phyloP scores from a whole-genome alignment of 1,139 yeast genomes.

The Protomyces inouyei region DNA sequence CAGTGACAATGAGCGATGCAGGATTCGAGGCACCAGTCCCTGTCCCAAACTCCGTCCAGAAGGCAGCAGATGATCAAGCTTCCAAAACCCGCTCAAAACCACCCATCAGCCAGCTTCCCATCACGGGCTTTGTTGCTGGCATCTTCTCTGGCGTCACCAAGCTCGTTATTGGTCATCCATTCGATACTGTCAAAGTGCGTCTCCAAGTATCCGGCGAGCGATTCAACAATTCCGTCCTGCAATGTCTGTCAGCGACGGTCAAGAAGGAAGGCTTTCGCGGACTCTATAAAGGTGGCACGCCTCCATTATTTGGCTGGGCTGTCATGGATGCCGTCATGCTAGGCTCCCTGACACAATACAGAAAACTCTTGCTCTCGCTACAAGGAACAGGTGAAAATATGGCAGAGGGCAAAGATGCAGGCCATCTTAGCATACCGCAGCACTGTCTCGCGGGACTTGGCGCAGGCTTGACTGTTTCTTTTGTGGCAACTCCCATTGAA shows the following conservation, averaged over 20 bases:
- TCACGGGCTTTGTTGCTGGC: constrained; percentile 51
- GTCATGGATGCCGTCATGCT: constrained; percentile 74
- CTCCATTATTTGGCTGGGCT: constrained; percentile 90
- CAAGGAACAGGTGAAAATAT: constrained; percentile 49
- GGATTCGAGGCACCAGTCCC: neutral
- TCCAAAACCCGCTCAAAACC: neutral
- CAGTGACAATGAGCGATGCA: neutral
- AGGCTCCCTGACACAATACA: constrained; percentile 75
- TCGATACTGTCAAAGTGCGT: constrained; percentile 83
- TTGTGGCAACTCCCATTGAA: constrained; percentile 92
- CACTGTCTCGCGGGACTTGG: constrained; percentile 70
- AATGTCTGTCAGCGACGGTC: constrained; percentile 60
- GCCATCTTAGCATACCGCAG: constrained; percentile 64
- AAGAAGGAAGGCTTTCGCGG: constrained; percentile 58
- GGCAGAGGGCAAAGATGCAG: constrained; percentile 48
- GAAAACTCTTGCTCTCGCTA: constrained; percentile 47
- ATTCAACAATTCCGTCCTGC: constrained; percentile 48
- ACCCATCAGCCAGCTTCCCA: constrained; percentile 7
- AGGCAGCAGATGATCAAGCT: neutral
- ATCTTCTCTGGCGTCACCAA: constrained; percentile 81
- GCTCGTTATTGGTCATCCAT: constrained; percentile 88
- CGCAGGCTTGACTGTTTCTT: constrained; percentile 84
- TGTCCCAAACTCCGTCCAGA: neutral
- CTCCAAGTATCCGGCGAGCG: constrained; percentile 76
- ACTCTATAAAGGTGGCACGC: constrained; percentile 76